Evolutionary conservation across 1,284 basidiomycete species (phyloP).

Genomic region (Ganoderma sinense): DNA sequence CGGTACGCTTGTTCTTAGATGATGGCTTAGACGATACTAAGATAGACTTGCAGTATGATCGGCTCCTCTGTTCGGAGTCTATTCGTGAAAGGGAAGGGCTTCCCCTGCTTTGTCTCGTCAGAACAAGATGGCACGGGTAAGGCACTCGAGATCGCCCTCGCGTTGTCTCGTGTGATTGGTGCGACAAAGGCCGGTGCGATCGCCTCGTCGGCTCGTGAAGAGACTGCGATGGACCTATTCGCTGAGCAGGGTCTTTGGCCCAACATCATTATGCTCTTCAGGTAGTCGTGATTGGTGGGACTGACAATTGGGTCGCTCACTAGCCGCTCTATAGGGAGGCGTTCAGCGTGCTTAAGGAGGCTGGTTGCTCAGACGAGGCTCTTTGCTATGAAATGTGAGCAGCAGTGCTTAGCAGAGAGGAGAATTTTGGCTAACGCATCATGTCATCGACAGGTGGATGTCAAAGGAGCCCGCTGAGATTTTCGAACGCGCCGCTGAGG

Average conservation of each 20-base stretch:
- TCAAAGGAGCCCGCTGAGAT: conserved; percentile 78
- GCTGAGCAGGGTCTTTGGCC: conserved; percentile 75
- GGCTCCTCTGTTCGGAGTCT: conserved; percentile 69
- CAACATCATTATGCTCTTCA: conserved; percentile 70
- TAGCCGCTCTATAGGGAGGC: conserved; percentile 54
- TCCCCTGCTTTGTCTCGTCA: conserved; percentile 71
- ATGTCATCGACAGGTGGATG: conserved; percentile 61
- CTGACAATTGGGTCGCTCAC: not conserved
- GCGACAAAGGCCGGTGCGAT: conserved; percentile 74
- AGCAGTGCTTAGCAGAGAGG: no score
- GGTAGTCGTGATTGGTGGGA: conserved; percentile 34
- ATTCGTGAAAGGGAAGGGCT: conserved; percentile 66
- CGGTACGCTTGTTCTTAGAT: conserved; percentile 44
- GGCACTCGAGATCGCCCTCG: conserved; percentile 55
- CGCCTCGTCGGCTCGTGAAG: conserved; percentile 67
- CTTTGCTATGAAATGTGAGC: conserved; percentile 71
- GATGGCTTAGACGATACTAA: conserved; percentile 12
- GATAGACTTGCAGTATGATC: conserved; percentile 55
- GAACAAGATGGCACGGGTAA: conserved; percentile 67
- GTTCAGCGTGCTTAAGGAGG: conserved; percentile 68
- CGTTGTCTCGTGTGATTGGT: conserved; percentile 64
- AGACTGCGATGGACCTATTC: conserved; percentile 71
- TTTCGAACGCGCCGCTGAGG: conserved; percentile 71
- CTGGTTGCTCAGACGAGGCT: conserved; percentile 72
- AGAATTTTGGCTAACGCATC: not conserved